phyloP scores from a whole-genome alignment of 2,329 filamentous ascomycete species.

The Fusarium mangiferae region DNA sequence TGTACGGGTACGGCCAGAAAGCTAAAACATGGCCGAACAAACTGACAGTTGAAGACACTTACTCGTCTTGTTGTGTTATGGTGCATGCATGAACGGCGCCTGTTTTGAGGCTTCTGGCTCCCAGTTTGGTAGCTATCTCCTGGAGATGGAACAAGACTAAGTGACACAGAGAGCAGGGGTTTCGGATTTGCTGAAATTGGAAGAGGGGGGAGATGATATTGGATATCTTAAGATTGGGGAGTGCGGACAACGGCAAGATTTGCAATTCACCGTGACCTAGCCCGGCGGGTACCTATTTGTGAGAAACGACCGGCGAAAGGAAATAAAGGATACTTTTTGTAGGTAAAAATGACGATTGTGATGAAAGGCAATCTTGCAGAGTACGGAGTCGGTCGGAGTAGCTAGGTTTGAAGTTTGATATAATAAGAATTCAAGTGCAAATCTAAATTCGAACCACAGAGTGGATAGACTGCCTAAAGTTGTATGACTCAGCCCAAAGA shows the following conservation, averaged over 20 bases:
- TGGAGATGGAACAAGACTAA: constrained; percentile 27
- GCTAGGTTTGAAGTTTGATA: background rate
- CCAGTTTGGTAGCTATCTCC: constrained; percentile 26
- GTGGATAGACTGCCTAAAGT: background rate
- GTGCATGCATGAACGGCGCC: constrained; percentile 11
- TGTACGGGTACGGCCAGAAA: constrained; percentile 25
- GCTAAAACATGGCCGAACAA: constrained; percentile 27
- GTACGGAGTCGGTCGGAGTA: background rate
- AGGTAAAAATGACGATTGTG: constrained; percentile 30
- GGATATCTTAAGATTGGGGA: constrained; percentile 32
- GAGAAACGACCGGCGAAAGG: constrained; percentile 7
- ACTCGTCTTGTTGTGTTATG: constrained; percentile 24
- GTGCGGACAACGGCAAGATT: constrained; percentile 38
- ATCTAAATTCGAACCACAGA: background rate
- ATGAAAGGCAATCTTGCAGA: background rate
- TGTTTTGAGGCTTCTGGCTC: constrained; percentile 14
- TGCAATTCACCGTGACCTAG: constrained; percentile 27
- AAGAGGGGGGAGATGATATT: constrained; percentile 36
- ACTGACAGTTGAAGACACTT: constrained; percentile 20
- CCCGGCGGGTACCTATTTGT: constrained; percentile 31
- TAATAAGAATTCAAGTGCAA: background rate
- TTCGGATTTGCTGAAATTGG: constrained; percentile 19
- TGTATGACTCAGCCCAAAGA: background rate
- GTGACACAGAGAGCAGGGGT: constrained; percentile 38
- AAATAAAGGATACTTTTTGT: constrained; percentile 11